Evolutionary conservation across 1,284 basidiomycete genomes (phyloP).

Genomic region (Ceratobasidium sp.): DNA sequence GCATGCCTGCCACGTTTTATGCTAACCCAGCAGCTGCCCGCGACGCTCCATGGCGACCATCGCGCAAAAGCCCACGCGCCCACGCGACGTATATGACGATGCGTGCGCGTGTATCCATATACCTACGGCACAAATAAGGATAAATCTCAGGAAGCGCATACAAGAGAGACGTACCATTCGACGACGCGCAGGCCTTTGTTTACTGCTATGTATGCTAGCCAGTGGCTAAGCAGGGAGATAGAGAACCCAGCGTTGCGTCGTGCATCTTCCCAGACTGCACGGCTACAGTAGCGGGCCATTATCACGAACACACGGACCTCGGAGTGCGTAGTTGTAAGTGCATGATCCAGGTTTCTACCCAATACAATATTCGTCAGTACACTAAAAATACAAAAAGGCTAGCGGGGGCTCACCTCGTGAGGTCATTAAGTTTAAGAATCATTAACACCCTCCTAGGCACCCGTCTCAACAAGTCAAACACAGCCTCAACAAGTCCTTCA

Average conservation of each 20-base stretch:
- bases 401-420: constrained; percentile 71
- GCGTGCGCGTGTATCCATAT: constrained; percentile 77
- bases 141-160: constrained; percentile 14
- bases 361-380: background rate
- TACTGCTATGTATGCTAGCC: constrained; percentile 68
- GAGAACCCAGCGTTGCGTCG: constrained; percentile 64
- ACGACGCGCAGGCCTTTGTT: constrained; percentile 59
- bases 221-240: constrained; percentile 42
- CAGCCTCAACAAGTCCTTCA: constrained; percentile 84
- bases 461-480: constrained; percentile 86
- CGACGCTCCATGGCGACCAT: constrained; percentile 73
- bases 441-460: constrained; percentile 89
- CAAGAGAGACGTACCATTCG: constrained; percentile 52
- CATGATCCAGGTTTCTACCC: constrained; percentile 75
- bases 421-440: constrained; percentile 88
- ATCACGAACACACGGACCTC: constrained; percentile 90
- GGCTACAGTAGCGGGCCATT: constrained; percentile 90
- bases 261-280: constrained; percentile 88
- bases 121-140: constrained; percentile 57
- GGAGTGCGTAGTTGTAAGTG: constrained; percentile 72
- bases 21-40: constrained; percentile 75
- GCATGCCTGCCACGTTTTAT: background rate
- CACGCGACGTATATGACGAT: constrained; percentile 74
- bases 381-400: background rate
- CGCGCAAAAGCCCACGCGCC: constrained; percentile 70